These are phyloP conservation scores for Jacaranda copaia DNA, from an alignment of 257 asterid species.

Conservation along the genomic window DNA sequence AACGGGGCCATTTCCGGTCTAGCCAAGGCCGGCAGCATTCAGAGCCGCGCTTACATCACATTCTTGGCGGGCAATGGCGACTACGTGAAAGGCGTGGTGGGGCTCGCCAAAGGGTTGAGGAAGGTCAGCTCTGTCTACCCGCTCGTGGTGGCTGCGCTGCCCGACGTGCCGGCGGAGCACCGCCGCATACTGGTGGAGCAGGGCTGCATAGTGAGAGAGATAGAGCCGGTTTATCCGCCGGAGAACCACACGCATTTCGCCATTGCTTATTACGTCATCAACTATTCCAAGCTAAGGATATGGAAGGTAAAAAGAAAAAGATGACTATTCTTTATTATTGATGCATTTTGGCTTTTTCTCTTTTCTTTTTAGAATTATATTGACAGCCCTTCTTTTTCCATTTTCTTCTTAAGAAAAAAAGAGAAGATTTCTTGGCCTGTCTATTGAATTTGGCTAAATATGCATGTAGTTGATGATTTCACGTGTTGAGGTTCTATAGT, in stretches of 20 bases:
- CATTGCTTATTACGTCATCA: constrained; percentile 8
- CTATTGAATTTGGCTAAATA: too few relatives aligned
- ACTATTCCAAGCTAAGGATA: constrained; percentile 6
- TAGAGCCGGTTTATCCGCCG: constrained; percentile 4
- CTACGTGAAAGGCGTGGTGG: constrained; percentile 10
- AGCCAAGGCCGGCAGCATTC: constrained; percentile 4
- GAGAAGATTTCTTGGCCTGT: too few relatives aligned
- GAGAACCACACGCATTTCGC: background rate
- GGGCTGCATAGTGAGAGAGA: background rate
- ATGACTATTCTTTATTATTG: background rate
- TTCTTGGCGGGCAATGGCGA: constrained; percentile 9
- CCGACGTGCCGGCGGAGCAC: background rate
- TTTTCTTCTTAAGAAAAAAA: too few relatives aligned
- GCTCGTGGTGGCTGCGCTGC: background rate
- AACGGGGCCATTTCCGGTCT: background rate
- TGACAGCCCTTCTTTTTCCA: too few relatives aligned
- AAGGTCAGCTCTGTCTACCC: background rate
- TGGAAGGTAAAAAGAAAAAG: background rate
- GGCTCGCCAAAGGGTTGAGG: constrained; percentile 1
- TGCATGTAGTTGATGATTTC: too few relatives aligned
- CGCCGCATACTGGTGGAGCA: constrained; percentile 3
- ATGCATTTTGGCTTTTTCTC: too few relatives aligned
- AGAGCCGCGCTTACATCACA: background rate
- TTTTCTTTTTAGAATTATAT: too few relatives aligned
- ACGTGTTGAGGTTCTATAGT: too few relatives aligned